Evolutionary conservation across 495 filamentous ascomycete genomes (phyloP).

Genomic region (Lindgomyces ingoldianus): DNA sequence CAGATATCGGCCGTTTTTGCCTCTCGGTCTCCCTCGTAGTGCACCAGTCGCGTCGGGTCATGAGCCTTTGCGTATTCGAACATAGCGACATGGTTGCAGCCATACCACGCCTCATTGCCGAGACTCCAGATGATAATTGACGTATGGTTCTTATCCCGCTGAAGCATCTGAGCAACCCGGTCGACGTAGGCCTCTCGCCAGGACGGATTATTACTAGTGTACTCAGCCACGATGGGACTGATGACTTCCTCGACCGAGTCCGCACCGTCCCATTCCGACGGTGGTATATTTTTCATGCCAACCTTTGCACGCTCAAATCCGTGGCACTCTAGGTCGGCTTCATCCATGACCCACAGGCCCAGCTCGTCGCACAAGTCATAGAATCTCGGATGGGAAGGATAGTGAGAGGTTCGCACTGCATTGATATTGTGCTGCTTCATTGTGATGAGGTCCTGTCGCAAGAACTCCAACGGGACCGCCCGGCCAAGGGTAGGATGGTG

Average conservation of each 20-base stretch:
- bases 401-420: slow-evolving; percentile 33
- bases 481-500: slow-evolving; percentile 14
- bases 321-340: slow-evolving; percentile 70
- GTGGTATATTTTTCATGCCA: slow-evolving; percentile 48
- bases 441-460: slow-evolving; percentile 27
- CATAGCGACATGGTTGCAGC: slow-evolving; percentile 64
- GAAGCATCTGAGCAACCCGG: slow-evolving; percentile 61
- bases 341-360: slow-evolving; percentile 69
- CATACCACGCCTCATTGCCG: slow-evolving; percentile 69
- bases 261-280: slow-evolving; percentile 43
- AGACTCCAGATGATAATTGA: slow-evolving; percentile 69
- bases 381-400: slow-evolving; percentile 29
- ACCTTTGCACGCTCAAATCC: slow-evolving; percentile 56
- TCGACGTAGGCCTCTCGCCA: slow-evolving; percentile 68
- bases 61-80: slow-evolving; percentile 57
- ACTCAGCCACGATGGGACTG: slow-evolving; percentile 24
- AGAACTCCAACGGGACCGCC: slow-evolving; percentile 30
- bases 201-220: slow-evolving; percentile 59
- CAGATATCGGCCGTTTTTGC: slow-evolving; percentile 64
- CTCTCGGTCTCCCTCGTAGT: slow-evolving; percentile 65
- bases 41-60: slow-evolving; percentile 60
- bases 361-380: slow-evolving; percentile 66
- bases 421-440: slow-evolving; percentile 40
- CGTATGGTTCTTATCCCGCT: slow-evolving; percentile 68
- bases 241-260: background rate